These are phyloP conservation scores for Wickerhamomyces alni DNA, from an alignment of 805 yeast species.

Conservation along the genomic window DNA sequence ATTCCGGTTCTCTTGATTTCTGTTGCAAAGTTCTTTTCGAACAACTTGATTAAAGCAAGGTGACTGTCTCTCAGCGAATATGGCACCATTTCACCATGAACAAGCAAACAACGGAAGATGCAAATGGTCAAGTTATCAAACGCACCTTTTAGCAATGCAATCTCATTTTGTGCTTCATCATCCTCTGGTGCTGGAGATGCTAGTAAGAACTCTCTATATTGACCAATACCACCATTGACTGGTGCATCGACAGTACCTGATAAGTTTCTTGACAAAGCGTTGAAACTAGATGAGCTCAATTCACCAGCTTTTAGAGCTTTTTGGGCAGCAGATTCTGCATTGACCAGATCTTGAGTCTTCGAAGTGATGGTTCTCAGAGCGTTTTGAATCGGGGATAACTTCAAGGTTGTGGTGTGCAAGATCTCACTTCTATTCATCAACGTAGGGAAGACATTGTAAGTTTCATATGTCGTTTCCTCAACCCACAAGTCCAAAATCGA, in stretches of 20 bases:
- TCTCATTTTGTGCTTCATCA: constrained; percentile 23
- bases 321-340: constrained; percentile 55
- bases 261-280: constrained; percentile 62
- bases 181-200: constrained; percentile 26
- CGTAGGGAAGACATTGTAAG: constrained; percentile 76
- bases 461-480: constrained; percentile 76
- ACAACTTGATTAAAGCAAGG: constrained; percentile 54
- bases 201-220: constrained; percentile 63
- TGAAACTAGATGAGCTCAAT: constrained; percentile 42
- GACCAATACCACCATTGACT: constrained; percentile 88
- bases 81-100: constrained; percentile 65
- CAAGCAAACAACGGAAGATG: constrained; percentile 55
- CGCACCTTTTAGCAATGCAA: constrained; percentile 30
- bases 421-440: constrained; percentile 82
- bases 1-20: constrained; percentile 45
- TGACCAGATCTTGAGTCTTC: constrained; percentile 69
- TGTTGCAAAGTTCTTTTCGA: constrained; percentile 56
- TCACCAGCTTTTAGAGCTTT: constrained; percentile 47
- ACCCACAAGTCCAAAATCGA: constrained; percentile 79
- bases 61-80: constrained; percentile 55
- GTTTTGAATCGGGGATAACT: constrained; percentile 78
- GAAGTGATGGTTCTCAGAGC: constrained; percentile 62
- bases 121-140: constrained; percentile 66
- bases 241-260: constrained; percentile 91
- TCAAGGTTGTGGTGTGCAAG: constrained; percentile 38